Evolutionary conservation across 2,329 filamentous ascomycete species (phyloP), one percentile per base, ranked within the genome.

Genomic region (Hypomyces perniciosus): DNA sequence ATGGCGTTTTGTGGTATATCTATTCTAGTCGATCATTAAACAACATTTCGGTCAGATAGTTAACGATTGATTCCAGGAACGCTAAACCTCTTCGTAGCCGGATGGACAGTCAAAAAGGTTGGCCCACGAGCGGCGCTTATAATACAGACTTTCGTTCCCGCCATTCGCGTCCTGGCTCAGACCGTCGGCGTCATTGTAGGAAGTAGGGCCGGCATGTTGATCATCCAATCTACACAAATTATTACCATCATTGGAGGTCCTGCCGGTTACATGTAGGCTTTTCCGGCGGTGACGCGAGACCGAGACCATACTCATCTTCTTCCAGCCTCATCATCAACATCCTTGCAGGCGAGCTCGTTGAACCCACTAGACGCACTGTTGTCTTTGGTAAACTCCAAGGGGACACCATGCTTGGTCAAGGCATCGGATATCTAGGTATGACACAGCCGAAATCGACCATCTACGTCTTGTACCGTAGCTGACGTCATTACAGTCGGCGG

Each of bases 1-100:
- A 88, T 84, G 0, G 86, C 83, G 0, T 70, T 88, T 8, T 87
- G 82, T 57, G 85, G 84, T 65, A n/a, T n/a, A n/a, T n/a, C n/a
- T n/a, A n/a, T n/a, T 2, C 13, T 10, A 7, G 9, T 10, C 6
- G 6, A 34, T 10, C 6, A 2, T 12, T 20, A 4, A n/a, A n/a
- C 20, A n/a, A n/a, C n/a, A 4, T 33, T 28, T 7, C 8, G 6
- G 6, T 26, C n/a, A n/a, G 26, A 6, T 20, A 5, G 26, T 2
- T 13, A 30, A 41, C 13, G 9, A 5, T 5, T 8, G 37, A 4
- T 13, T 27, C 20, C n/a, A 65, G 63, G 64, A 27, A 79, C 82
- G 0, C 62, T 83, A 33, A 87, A 88, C 57, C 71, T 89, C 1
- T 85, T 89, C 57, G 68, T 88, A 8, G 79, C 83, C 1, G 81